Percentiles rank a stretch among this genome's conserved stretches.
phyloP scores from a whole-genome alignment of 352 stramenopile genomes.

The Phytophthora parvispora region DNA sequence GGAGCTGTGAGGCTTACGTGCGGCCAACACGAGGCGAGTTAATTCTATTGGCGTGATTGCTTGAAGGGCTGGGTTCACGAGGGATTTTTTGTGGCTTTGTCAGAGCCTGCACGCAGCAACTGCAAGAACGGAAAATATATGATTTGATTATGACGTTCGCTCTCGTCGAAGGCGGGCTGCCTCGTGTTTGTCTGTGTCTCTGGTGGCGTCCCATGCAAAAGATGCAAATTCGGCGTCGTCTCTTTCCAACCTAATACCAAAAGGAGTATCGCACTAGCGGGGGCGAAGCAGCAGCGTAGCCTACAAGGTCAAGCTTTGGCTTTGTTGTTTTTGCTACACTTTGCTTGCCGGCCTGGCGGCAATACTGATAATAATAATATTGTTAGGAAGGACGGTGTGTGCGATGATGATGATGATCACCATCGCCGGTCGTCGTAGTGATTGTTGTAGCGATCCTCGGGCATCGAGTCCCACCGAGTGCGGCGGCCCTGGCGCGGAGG shows the following conservation, averaged over 20 bases:
- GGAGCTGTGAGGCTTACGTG: constrained; percentile 45
- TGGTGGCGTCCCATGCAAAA: constrained; percentile 1
- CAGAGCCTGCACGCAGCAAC: constrained; percentile 6
- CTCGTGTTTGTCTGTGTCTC: constrained; percentile 4
- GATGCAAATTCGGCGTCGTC: constrained; percentile 5
- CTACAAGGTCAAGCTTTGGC: constrained; percentile 41
- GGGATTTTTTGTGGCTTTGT: constrained; percentile 9
- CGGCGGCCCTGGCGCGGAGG: constrained; percentile 29
- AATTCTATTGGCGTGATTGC: constrained; percentile 24
- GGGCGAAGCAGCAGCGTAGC: constrained; percentile 40
- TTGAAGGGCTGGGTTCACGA: constrained; percentile 1
- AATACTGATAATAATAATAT: constrained; percentile 57
- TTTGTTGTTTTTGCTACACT: constrained; percentile 45
- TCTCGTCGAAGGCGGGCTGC: not conserved
- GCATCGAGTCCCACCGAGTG: constrained; percentile 49
- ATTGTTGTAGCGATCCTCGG: constrained; percentile 40
- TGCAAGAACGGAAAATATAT: constrained; percentile 35
- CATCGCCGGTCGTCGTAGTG: constrained; percentile 42
- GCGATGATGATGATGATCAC: constrained; percentile 25
- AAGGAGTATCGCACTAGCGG: constrained; percentile 37
- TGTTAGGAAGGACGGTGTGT: constrained; percentile 39
- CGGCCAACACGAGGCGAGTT: not conserved
- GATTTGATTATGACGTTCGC: constrained; percentile 33
- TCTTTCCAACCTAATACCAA: constrained; percentile 39
- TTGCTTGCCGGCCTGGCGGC: constrained; percentile 35